phyloP scores from a whole-genome alignment of 495 filamentous ascomycete species.

The Durotheca rogersii region DNA sequence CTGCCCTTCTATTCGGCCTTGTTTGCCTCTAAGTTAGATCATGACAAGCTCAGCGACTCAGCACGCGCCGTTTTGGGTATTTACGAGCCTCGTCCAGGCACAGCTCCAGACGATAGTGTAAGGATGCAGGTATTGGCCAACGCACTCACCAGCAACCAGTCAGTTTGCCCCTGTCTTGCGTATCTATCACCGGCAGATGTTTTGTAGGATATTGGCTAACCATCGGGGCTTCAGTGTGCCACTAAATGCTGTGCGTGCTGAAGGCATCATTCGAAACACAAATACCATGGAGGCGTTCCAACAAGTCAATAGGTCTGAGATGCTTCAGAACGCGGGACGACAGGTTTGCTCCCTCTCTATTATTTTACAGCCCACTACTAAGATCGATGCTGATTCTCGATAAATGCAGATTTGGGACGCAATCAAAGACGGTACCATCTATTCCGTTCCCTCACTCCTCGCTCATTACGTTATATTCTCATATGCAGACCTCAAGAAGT shows the following conservation, averaged over 20 bases:
- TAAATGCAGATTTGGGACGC: conserved; percentile 86
- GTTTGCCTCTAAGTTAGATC: conserved; percentile 86
- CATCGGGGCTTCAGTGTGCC: conserved; percentile 60
- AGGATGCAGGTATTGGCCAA: conserved; percentile 86
- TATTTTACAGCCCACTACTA: neutral
- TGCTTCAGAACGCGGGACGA: conserved; percentile 71
- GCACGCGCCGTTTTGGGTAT: conserved; percentile 82
- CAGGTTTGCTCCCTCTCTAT: conserved; percentile 56
- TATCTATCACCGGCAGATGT: neutral
- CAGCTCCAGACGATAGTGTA: conserved; percentile 67
- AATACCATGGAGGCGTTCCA: conserved; percentile 95
- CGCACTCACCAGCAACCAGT: conserved; percentile 81
- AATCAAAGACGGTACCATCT: conserved; percentile 92
- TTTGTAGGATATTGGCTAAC: conserved; percentile 6
- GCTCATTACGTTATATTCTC: conserved; percentile 84
- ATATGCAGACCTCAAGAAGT: conserved; percentile 96
- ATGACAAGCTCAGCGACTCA: conserved; percentile 94
- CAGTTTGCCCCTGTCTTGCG: conserved; percentile 38
- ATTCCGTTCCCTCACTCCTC: conserved; percentile 86
- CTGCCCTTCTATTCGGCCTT: conserved; percentile 90
- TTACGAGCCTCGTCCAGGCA: conserved; percentile 76
- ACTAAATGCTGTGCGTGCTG: conserved; percentile 71
- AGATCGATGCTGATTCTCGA: neutral
- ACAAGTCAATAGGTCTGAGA: conserved; percentile 65
- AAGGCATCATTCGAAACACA: conserved; percentile 92